Conservation (phyloP, 352 stramenopile genomes). For the Globisporangium cystogenes region DNA sequence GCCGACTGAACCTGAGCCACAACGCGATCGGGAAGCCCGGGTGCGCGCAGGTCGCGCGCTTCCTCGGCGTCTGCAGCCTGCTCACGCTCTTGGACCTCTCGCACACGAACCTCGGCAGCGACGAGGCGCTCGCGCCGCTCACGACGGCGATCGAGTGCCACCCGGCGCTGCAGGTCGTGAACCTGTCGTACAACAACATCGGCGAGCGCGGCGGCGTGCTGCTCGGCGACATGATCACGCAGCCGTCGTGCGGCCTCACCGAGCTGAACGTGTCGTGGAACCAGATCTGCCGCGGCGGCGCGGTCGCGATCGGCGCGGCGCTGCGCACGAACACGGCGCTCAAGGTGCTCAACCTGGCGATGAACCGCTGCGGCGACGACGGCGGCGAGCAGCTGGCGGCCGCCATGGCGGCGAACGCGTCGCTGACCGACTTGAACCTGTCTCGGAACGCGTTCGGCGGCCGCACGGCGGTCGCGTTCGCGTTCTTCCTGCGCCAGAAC, state of each 20-base stretch:
- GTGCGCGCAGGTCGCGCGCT: constrained; percentile 48
- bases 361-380: constrained; percentile 67
- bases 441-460: constrained; percentile 57
- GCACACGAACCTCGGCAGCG: constrained; percentile 35
- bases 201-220: constrained; percentile 38
- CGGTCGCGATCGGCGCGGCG: constrained; percentile 44
- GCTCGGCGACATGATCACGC: constrained; percentile 56
- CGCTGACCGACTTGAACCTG: constrained; percentile 42
- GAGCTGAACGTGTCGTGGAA: constrained; percentile 71
- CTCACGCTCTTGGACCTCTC: constrained; percentile 59
- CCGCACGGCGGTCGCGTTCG: constrained; percentile 45
- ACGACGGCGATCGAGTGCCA: constrained; percentile 51
- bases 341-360: constrained; percentile 40
- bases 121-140: constrained; percentile 37
- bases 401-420: constrained; percentile 41
- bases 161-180: constrained; percentile 38
- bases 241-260: constrained; percentile 36
- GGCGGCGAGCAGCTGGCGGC: constrained; percentile 54
- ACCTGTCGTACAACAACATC: constrained; percentile 66
- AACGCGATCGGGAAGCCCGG: constrained; percentile 53
- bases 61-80: constrained; percentile 34
- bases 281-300: constrained; percentile 45
- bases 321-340: constrained; percentile 48
- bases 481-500: constrained; percentile 51
- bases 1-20: constrained; percentile 62